Evolutionary conservation across 352 stramenopile genomes (phyloP), one percentile per base, ranked within the genome.

Genomic region (Phytophthora sp.): DNA sequence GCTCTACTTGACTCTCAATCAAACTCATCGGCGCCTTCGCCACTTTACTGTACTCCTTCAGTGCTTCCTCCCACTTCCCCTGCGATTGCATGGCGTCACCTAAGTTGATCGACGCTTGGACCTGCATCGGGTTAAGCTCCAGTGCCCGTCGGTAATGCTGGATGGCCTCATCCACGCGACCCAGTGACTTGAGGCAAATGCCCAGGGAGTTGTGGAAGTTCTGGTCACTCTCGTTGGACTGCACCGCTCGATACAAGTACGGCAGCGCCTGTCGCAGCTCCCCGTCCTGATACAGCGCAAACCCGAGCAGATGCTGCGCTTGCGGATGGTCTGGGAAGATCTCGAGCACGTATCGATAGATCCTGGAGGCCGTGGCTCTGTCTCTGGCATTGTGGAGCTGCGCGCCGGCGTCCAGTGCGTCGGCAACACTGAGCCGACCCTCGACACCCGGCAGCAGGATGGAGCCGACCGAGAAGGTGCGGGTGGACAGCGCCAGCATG

Each of bases 401-500:
- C 3, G 58, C 48, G 7, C 67, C 86, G 1, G 69, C 46, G 12
- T 81, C 69, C 34, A 93, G 46, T 4, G 84, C 82, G 12, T 72
- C 59, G 0, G 49, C 54, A 15, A 93, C 54, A 20, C 82, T 85
- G 44, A 92, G 37, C 3, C 64, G 72, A 7, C 41, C 34, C 3
- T 52, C 23, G 0, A 69, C 43, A 2, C 55, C 60, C 6, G 66
- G 50, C 17, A 82, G 30, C 0, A 72, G 24, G 23, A 92, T 54
- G 0, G 79, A 84, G 0, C 63, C 84, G 13, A 93, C 82, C 6
- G 79, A 63, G 46, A 95, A 91, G 7, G 69, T 76, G 1, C 86
- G 75, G 54, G 81, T 81, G 11, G 86, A 95, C 11, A 89, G 54
- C 7, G 70, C 82, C 12, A 92, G 54, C 37, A 91, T 66, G 21